Evolutionary conservation across 495 filamentous ascomycete species (phyloP).

Genomic region (Aspergillus sclerotiicarbonarius): DNA sequence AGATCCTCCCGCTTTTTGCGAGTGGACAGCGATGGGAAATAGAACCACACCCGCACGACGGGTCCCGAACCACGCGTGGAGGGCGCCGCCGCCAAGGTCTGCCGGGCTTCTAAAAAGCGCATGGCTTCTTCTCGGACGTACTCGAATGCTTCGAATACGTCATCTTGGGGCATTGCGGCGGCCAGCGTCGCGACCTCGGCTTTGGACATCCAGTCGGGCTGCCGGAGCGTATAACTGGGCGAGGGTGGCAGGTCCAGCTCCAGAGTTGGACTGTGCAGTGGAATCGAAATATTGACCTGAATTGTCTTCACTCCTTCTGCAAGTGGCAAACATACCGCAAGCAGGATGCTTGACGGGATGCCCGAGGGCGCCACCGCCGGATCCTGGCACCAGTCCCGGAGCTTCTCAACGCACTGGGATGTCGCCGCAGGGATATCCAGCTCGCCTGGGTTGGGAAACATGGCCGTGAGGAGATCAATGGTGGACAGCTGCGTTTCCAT

Average conservation of each 20-base stretch:
- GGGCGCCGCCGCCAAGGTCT: background rate
- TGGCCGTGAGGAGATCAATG: constrained; percentile 35
- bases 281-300: constrained; percentile 36
- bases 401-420: constrained; percentile 29
- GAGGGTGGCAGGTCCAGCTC: constrained; percentile 24
- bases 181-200: constrained; percentile 32
- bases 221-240: constrained; percentile 33
- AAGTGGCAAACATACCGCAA: constrained; percentile 30
- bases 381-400: constrained; percentile 33
- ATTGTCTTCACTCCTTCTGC: constrained; percentile 27
- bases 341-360: constrained; percentile 26
- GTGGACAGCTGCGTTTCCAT: constrained; percentile 38
- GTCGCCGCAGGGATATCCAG: constrained; percentile 35
- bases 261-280: constrained; percentile 23
- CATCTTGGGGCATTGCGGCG: constrained; percentile 28
- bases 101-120: constrained; percentile 28
- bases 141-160: constrained; percentile 34
- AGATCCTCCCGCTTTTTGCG: constrained; percentile 38
- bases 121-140: constrained; percentile 29
- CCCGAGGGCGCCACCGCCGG: constrained; percentile 8
- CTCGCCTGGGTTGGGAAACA: constrained; percentile 37
- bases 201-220: constrained; percentile 44
- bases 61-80: constrained; percentile 7
- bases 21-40: constrained; percentile 41
- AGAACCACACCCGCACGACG: constrained; percentile 41